A percentile compares a stretch with the other conserved stretches of the same genome.
Conservation (phyloP, 352 stramenopile species). For the Globisporangium nunn region DNA sequence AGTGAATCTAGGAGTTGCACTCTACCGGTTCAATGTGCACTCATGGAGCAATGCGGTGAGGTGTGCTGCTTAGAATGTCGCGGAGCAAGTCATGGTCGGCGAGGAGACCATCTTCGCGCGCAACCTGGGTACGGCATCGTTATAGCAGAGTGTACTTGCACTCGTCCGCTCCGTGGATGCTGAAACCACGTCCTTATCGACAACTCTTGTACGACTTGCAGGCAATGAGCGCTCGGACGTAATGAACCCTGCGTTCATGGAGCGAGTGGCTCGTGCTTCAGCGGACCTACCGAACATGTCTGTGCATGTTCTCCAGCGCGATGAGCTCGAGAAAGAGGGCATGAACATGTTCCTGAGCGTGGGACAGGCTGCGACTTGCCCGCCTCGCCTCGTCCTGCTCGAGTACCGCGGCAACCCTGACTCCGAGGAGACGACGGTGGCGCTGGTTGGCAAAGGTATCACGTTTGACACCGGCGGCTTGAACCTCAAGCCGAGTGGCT, state of each 20-base stretch:
- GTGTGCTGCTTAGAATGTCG: constrained; percentile 25
- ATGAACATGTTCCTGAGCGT: constrained; percentile 86
- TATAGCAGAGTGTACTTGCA: too few species aligned
- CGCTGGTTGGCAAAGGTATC: constrained; percentile 91
- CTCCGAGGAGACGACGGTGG: constrained; percentile 57
- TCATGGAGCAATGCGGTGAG: not conserved
- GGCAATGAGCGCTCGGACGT: constrained; percentile 76
- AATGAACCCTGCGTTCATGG: constrained; percentile 76
- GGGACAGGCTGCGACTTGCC: constrained; percentile 57
- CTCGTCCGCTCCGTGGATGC: too few species aligned
- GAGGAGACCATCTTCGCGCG: constrained; percentile 83
- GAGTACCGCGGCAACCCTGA: constrained; percentile 71
- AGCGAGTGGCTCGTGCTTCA: constrained; percentile 57
- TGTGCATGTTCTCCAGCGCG: constrained; percentile 67
- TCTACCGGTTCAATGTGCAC: not conserved
- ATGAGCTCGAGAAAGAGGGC: constrained; percentile 66
- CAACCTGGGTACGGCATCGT: constrained; percentile 36
- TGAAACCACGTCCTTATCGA: not conserved
- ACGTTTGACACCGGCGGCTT: constrained; percentile 94
- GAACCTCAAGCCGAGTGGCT: constrained; percentile 90
- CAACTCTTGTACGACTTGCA: not conserved
- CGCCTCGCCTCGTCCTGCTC: constrained; percentile 80
- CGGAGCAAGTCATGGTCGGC: constrained; percentile 55
- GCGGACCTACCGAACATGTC: constrained; percentile 74
- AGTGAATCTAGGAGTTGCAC: too few species aligned